phyloP scores from a whole-genome alignment of 2,329 filamentous ascomycete species.

The Fusarium marasasianum region DNA sequence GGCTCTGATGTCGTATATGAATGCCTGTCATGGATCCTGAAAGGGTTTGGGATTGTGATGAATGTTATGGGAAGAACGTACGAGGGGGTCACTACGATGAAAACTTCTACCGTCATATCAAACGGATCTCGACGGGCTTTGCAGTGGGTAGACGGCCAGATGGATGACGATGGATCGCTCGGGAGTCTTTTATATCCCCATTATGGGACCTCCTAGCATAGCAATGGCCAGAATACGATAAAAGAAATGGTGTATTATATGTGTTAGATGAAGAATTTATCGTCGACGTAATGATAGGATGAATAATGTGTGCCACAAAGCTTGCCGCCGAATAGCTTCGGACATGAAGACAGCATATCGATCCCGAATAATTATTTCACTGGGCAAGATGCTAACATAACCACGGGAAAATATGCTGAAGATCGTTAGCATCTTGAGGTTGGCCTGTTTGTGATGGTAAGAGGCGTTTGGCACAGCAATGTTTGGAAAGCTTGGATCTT shows the following conservation, averaged over 20 bases:
- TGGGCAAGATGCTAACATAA: background rate
- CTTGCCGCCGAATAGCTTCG: background rate
- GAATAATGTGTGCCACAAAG: background rate
- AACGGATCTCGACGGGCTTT: slow-evolving; percentile 7
- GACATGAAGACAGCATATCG: background rate
- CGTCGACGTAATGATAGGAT: background rate
- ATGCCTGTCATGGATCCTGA: slow-evolving; percentile 5
- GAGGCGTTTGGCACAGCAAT: slow-evolving; percentile 15
- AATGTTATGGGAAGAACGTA: background rate
- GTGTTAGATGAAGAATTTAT: background rate
- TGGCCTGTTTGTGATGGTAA: background rate
- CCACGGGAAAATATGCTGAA: background rate
- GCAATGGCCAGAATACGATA: background rate
- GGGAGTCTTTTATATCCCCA: slow-evolving; percentile 19
- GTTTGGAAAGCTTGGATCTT: background rate
- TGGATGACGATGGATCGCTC: slow-evolving; percentile 16
- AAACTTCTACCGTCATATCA: background rate
- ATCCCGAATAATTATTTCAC: background rate
- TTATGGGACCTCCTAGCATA: slow-evolving; percentile 1
- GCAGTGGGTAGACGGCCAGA: slow-evolving; percentile 20
- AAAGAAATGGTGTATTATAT: slow-evolving; percentile 1
- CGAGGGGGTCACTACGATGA: background rate
- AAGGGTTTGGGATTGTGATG: background rate
- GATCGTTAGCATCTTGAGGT: background rate
- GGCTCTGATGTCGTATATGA: slow-evolving; percentile 26